phyloP scores from a whole-genome alignment of 306 rosid species.

The Oxytropis ochrocephala region DNA sequence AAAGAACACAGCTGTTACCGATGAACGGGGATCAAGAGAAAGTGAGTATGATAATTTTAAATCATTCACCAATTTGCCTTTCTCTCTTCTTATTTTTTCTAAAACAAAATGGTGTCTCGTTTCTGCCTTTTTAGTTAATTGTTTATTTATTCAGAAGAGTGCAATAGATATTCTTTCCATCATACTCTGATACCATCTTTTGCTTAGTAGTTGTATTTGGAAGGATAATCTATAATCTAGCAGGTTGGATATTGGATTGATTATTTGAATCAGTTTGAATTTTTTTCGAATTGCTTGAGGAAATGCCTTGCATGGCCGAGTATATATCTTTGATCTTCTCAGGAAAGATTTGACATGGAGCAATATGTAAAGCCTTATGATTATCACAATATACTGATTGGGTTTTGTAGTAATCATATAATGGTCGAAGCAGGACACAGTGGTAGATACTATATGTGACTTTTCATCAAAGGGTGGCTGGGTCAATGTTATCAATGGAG shows the following conservation, averaged over 20 bases:
- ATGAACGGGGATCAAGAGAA: slow-evolving; percentile 87
- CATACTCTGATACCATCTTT: not conserved
- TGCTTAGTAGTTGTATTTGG: not conserved
- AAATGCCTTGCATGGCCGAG: not conserved
- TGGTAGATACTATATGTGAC: not conserved
- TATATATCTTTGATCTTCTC: not conserved
- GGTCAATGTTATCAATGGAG: no score
- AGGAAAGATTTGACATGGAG: not conserved
- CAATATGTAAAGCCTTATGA: not conserved
- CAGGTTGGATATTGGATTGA: not conserved
- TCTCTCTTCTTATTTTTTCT: not conserved
- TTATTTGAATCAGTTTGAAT: not conserved
- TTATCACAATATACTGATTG: not conserved
- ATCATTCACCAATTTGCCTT: not conserved
- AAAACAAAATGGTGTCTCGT: not conserved
- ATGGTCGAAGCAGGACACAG: not conserved
- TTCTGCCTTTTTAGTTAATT: not conserved
- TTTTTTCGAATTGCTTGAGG: not conserved
- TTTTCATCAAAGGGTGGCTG: not conserved
- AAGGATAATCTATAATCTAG: not conserved
- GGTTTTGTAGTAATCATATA: not conserved
- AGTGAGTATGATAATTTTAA: slow-evolving; percentile 50
- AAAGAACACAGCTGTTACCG: slow-evolving; percentile 63
- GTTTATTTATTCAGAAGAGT: not conserved
- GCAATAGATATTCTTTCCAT: not conserved